Evolutionary conservation across 225 moss, liverwort and hornwort genomes (phyloP).

Genomic region (Straminergon stramineum): DNA sequence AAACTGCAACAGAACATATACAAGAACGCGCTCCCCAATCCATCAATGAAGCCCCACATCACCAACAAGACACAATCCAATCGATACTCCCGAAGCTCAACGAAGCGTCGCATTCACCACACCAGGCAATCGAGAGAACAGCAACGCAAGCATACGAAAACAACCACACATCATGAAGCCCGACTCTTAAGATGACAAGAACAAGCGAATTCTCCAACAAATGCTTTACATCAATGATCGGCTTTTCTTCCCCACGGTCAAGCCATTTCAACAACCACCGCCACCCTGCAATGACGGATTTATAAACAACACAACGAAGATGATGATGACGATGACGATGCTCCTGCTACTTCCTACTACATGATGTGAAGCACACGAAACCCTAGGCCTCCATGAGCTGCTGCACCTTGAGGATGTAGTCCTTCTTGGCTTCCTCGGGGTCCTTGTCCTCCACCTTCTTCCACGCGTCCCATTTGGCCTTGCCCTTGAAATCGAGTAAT

Average conservation of each 20-base stretch:
- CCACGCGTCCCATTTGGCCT: slow-evolving; percentile 93
- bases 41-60: not conserved
- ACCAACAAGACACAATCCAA: not conserved
- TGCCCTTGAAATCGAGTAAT: slow-evolving; percentile 56
- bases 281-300: not conserved
- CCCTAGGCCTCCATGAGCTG: slow-evolving; percentile 57
- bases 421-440: slow-evolving; percentile 62
- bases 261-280: not conserved
- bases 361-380: not conserved
- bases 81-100: not conserved
- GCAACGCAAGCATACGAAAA: not conserved
- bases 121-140: not conserved
- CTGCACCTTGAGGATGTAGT: slow-evolving; percentile 79
- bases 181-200: not conserved
- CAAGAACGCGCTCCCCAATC: not conserved
- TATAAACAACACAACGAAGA: not conserved
- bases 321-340: not conserved
- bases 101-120: not conserved
- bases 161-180: not conserved
- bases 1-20: not conserved
- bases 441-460: slow-evolving; percentile 72
- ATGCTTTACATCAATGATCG: slow-evolving; percentile 6
- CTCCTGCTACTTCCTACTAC: not conserved
- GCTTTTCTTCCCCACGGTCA: not conserved
- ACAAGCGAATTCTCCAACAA: not conserved